Evolutionary conservation across 2,329 filamentous ascomycete genomes (phyloP), one percentile per base, ranked within the genome.

Genomic region (Hypoxylon sp.): DNA sequence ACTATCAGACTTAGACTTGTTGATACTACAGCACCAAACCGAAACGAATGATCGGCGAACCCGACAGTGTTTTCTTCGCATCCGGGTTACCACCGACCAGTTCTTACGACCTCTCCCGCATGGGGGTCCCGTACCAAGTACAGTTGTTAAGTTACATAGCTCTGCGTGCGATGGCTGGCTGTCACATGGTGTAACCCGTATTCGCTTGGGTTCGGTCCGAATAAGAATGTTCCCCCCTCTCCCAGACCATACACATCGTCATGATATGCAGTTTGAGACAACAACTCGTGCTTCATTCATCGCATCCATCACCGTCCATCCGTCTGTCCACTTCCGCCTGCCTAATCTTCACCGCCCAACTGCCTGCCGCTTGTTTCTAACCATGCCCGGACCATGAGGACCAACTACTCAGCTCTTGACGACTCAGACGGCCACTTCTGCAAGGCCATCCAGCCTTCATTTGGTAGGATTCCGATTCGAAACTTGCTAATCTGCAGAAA

Each of bases 141-240:
- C 32, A 8, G 24, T 26, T 48, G 50, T 47, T 8, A 15, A 46
- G 41, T 47, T 47, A 24, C 44, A 24, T 26, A 46, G 19, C 6
- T 22, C 13, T n/a, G 44, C 44, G 22, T 11, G 7, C 22, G 13
- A 26, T 28, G 26, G 32, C 39, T 56, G 44, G 54, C 32, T 54
- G 60, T 67, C 64, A 67, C 64, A 67, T 67, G 64, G 32, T 51
- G 64, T 58, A 64, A 61, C 60, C 64, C 56, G 60, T 59, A 48
- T 63, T 39, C 32, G 50, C 37, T 26, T 22, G 32, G 55, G 47
- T 62, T 62, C 59, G 59, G 59, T 51, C 59, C 59, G 59, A 62
- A 62, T 62, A 11, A 17, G 32, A 17, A 4, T n/a, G 17, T 22
- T 41, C 51, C 39, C 20, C 24, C 22, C 6, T 43, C 50, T 24